Base-by-base conservation (phyloP, 2,329 filamentous ascomycete genomes). In the Paramyrothecium roridum region DNA sequence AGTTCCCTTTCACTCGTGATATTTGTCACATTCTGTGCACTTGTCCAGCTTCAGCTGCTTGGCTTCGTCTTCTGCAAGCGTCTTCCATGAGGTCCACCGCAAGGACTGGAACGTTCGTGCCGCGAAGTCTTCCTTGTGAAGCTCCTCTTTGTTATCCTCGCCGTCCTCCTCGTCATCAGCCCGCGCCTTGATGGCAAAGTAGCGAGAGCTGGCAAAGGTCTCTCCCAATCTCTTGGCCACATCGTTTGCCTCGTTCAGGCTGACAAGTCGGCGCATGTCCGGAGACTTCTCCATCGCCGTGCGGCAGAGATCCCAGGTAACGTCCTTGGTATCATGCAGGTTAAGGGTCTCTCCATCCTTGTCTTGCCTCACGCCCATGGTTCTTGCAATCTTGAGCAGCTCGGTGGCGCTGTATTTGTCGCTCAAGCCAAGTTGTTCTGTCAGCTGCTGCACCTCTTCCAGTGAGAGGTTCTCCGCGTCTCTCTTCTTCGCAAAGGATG, bases 141-240 rank as follows among this genome's bases (percentile, higher is more conserved):
- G 59, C 33, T 61, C 62, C 17, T 63, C 63, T 23, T 61, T 59
- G 26, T 64, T 60, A 8, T 65, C 63, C 2, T 65, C 60, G 22
- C 64, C 60, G 11, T 61, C 64, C 2, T 67, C 65, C 13, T 65
- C 56, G 6, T 67, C 64, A 13, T 64, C 63, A 3, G 50, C 54
- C 16, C 68, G 67, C 8, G 62, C 60, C 45, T 66, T 63, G 23
- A 70, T 63, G 57, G 64, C 69, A 49, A 74, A 76, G 63, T 75
- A 74, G 8, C 73, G 66, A 10, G 67, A 70, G 4, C 61, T 57
- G 22, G 66, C 63, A 60, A 79, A 75, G 63, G 70, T 78, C 67
- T 84, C 80, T 55, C 80, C 79, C 16, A 85, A 68, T 26, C 82
- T 71, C 64, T 76, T 80, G 47, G 82, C 81, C 59, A 85, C 82